These are phyloP conservation scores for Cichorium intybus DNA, from an alignment of 140 eudicot species.

Conservation along the genomic window DNA sequence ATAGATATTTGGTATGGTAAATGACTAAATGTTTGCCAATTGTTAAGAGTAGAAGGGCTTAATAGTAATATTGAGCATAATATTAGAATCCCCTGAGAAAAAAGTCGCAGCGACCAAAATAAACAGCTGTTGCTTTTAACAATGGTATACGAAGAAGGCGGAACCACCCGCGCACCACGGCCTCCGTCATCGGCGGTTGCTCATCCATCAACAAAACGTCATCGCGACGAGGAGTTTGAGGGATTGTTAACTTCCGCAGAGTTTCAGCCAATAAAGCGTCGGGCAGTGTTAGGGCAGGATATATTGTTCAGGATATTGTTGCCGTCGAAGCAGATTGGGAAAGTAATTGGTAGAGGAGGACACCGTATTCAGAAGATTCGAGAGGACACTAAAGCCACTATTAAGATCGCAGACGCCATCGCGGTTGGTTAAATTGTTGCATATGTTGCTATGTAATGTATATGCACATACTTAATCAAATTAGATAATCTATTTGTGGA, in stretches of 20 bases:
- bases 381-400: slow-evolving; percentile 70
- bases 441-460: background rate
- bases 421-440: slow-evolving; percentile 46
- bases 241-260: slow-evolving; percentile 18
- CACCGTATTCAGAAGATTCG: slow-evolving; percentile 87
- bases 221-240: slow-evolving; percentile 44
- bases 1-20: no score
- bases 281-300: slow-evolving; percentile 56
- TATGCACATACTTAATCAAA: background rate
- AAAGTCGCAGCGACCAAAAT: background rate
- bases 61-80: no score
- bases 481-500: background rate
- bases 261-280: slow-evolving; percentile 62
- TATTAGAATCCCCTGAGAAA: no score
- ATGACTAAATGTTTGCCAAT: no score
- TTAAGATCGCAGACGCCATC: slow-evolving; percentile 85
- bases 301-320: slow-evolving; percentile 71
- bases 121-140: background rate
- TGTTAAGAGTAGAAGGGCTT: no score
- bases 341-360: slow-evolving; percentile 85
- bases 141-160: background rate
- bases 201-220: slow-evolving; percentile 44
- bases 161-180: slow-evolving; percentile 9
- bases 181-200: slow-evolving; percentile 22
- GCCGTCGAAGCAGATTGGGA: slow-evolving; percentile 89